A percentile compares a stretch with the other conserved stretches of the same genome.
phyloP scores from a whole-genome alignment of 1,284 basidiomycete genomes.

The Fomitopsis pinicola region DNA sequence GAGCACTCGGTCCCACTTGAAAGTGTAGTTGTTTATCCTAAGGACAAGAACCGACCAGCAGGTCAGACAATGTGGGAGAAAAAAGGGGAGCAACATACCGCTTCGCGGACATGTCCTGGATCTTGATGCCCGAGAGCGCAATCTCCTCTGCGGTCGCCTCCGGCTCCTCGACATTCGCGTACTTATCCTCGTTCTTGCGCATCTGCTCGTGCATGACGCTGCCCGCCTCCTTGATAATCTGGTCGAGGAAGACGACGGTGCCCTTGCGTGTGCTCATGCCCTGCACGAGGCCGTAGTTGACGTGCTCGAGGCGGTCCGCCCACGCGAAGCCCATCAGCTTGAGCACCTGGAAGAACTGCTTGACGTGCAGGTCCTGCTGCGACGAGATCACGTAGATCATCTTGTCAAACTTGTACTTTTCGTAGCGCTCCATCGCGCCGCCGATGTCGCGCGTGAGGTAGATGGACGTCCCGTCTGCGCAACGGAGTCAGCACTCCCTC shows the following conservation, averaged over 20 bases:
- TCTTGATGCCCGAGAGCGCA: conserved; percentile 96
- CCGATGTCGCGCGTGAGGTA: conserved; percentile 99
- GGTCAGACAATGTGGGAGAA: no score
- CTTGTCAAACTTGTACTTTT: conserved; percentile 94
- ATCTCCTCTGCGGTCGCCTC: conserved; percentile 81
- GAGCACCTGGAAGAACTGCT: conserved; percentile 94
- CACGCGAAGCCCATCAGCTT: conserved; percentile 88
- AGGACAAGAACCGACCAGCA: no score
- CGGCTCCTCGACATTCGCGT: conserved; percentile 86
- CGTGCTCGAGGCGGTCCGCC: conserved; percentile 80
- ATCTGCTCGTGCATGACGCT: conserved; percentile 97
- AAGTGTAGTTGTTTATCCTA: conserved; percentile 96
- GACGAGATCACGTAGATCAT: conserved; percentile 96
- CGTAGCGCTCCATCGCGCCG: conserved; percentile 89
- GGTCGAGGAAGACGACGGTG: conserved; percentile 93
- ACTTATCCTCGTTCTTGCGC: conserved; percentile 93
- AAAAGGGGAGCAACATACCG: conserved; percentile 43
- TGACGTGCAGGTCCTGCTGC: conserved; percentile 93
- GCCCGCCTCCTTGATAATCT: conserved; percentile 91
- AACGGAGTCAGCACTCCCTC: background rate
- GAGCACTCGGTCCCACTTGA: conserved; percentile 94
- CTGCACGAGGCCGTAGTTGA: conserved; percentile 90
- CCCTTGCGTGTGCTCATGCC: conserved; percentile 99
- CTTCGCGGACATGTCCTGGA: conserved; percentile 97
- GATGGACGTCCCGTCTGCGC: conserved; percentile 89